Conservation (phyloP, 805 yeast species). For the Lipomyces oligophaga region DNA sequence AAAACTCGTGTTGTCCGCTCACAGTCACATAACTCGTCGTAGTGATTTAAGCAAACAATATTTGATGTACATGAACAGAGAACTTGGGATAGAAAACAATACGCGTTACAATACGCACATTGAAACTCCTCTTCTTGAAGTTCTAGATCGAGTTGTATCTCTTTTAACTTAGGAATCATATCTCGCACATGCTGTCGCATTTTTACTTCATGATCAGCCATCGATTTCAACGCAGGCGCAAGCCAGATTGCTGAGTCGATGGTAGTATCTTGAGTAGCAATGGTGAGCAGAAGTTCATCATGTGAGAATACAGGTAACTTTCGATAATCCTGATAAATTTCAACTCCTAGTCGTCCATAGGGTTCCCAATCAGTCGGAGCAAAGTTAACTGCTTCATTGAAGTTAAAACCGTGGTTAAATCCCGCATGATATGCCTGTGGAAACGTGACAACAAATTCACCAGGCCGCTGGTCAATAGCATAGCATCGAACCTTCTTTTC, state of each 20-base stretch:
- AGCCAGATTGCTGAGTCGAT: slow-evolving; percentile 30
- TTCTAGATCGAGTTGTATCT: background rate
- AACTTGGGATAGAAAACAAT: slow-evolving; percentile 28
- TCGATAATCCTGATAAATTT: slow-evolving; percentile 33
- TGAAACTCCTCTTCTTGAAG: slow-evolving; percentile 19
- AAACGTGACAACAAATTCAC: slow-evolving; percentile 78
- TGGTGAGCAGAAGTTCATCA: slow-evolving; percentile 35
- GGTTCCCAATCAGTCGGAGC: slow-evolving; percentile 43
- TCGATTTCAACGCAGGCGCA: slow-evolving; percentile 28
- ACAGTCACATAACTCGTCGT: slow-evolving; percentile 22
- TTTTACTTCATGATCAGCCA: slow-evolving; percentile 20
- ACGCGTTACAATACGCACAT: slow-evolving; percentile 30
- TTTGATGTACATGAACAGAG: slow-evolving; percentile 14
- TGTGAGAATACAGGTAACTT: slow-evolving; percentile 39
- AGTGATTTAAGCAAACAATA: slow-evolving; percentile 23
- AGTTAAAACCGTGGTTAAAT: slow-evolving; percentile 78
- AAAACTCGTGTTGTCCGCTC: slow-evolving; percentile 7
- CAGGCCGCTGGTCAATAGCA: slow-evolving; percentile 69
- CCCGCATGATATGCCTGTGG: slow-evolving; percentile 92
- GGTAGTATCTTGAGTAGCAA: slow-evolving; percentile 24
- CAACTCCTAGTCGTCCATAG: slow-evolving; percentile 34
- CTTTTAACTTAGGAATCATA: slow-evolving; percentile 9
- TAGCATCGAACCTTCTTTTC: slow-evolving; percentile 46
- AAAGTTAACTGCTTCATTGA: slow-evolving; percentile 42
- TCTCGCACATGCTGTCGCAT: slow-evolving; percentile 10